Evolutionary conservation across 768 basidiomycete species (phyloP).

Genomic region (Termitomyces sp.): DNA sequence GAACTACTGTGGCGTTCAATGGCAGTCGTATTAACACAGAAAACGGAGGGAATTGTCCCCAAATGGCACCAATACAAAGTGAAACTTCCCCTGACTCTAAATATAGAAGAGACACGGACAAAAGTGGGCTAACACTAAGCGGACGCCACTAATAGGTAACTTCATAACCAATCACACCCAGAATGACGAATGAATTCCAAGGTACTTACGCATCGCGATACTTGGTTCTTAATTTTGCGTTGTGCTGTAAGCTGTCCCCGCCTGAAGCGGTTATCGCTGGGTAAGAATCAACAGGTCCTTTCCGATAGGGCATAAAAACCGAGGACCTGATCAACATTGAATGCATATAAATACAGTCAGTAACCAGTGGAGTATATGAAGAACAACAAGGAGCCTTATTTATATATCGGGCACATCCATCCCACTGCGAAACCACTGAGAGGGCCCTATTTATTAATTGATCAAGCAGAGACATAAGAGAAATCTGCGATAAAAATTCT

Average conservation of each 20-base stretch:
- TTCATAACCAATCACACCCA: not conserved
- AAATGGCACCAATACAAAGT: too few relatives aligned
- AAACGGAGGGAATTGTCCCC: not conserved
- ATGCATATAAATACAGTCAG: conserved; percentile 4
- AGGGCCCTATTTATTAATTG: conserved; percentile 4
- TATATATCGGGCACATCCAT: too few relatives aligned
- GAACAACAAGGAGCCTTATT: not conserved
- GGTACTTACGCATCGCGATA: not conserved
- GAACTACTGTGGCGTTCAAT: not conserved
- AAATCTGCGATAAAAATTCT: conserved; percentile 13
- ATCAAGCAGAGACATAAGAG: conserved; percentile 4
- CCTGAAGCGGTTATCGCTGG: not conserved
- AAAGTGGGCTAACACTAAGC: not conserved
- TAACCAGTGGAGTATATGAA: not conserved
- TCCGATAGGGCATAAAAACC: not conserved
- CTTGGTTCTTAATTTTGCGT: not conserved
- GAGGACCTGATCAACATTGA: not conserved
- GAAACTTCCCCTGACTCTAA: too few relatives aligned
- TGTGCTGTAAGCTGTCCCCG: not conserved
- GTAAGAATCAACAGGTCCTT: not conserved
- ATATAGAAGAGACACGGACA: not conserved
- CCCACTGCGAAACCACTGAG: not conserved
- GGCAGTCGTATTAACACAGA: not conserved
- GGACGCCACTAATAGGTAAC: not conserved
- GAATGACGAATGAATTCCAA: not conserved